phyloP scores from a whole-genome alignment of 2,329 filamentous ascomycete species.

The Amauroascus verrucosus region DNA sequence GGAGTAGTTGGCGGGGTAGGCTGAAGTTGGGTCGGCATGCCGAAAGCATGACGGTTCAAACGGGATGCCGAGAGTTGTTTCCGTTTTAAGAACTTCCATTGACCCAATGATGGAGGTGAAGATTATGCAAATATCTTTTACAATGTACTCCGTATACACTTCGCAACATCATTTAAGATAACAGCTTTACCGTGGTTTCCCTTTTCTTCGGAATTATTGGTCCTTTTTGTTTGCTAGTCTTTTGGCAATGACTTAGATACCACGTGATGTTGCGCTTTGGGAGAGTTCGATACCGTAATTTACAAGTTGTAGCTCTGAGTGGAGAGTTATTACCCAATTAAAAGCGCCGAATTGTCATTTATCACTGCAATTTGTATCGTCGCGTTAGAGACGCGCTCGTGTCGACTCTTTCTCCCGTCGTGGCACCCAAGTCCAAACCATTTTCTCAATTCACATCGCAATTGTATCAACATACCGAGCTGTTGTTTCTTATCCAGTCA shows the following conservation, averaged over 20 bases:
- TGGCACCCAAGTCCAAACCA: background rate
- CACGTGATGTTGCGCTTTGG: background rate
- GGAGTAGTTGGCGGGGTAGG: background rate
- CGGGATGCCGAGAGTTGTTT: conserved; percentile 1
- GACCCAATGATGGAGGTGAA: background rate
- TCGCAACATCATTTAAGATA: too few relatives aligned
- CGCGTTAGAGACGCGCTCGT: conserved; percentile 5
- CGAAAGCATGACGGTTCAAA: background rate
- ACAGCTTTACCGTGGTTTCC: too few relatives aligned
- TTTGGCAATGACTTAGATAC: too few relatives aligned
- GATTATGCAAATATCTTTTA: too few relatives aligned
- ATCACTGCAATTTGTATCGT: conserved; percentile 6
- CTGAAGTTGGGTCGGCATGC: conserved; percentile 6
- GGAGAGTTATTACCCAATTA: background rate
- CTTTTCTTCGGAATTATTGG: background rate
- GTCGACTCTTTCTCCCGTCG: background rate
- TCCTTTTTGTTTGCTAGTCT: background rate
- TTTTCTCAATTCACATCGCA: background rate
- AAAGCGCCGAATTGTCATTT: background rate
- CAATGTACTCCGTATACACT: too few relatives aligned
- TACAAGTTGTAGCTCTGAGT: background rate
- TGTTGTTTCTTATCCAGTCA: background rate
- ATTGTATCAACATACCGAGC: conserved; percentile 5
- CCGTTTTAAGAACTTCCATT: background rate
- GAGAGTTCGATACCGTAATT: conserved; percentile 2